These are phyloP conservation scores for Citeromyces matritensis DNA, from an alignment of 805 yeast species.

Conservation along the genomic window DNA sequence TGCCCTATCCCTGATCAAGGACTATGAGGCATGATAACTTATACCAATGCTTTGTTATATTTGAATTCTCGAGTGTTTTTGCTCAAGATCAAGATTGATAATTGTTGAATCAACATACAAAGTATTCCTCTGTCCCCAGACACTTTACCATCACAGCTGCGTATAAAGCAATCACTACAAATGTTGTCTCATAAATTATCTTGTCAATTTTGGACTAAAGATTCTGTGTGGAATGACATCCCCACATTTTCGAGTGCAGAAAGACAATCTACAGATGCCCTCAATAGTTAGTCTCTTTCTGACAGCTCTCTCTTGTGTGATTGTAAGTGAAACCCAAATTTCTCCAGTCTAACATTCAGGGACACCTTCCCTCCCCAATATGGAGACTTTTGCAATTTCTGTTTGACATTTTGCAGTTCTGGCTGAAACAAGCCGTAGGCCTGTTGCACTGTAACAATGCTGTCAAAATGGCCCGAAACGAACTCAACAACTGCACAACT, in stretches of 20 bases:
- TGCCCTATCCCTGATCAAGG: no score
- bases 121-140: no score
- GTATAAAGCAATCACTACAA: no score
- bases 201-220: no score
- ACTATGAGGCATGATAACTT: no score
- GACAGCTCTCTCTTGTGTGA: slow-evolving; percentile 1
- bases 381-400: slow-evolving; percentile 17
- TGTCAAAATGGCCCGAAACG: slow-evolving; percentile 28
- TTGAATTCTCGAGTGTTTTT: no score
- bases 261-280: neutral
- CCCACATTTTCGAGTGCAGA: neutral
- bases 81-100: no score
- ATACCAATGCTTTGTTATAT: no score
- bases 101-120: no score
- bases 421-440: slow-evolving; percentile 22
- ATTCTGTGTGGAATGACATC: no score
- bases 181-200: no score
- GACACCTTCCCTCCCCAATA: slow-evolving; percentile 10
- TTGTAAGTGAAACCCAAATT: neutral
- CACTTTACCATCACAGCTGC: no score
- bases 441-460: slow-evolving; percentile 24
- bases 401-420: slow-evolving; percentile 27
- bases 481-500: slow-evolving; percentile 32
- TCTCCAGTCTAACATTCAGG: slow-evolving; percentile 1
- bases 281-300: neutral